Percentiles rank a stretch among this genome's conserved stretches.
Conservation (phyloP, 345 rosid genomes). For the Turnera subulata region DNA sequence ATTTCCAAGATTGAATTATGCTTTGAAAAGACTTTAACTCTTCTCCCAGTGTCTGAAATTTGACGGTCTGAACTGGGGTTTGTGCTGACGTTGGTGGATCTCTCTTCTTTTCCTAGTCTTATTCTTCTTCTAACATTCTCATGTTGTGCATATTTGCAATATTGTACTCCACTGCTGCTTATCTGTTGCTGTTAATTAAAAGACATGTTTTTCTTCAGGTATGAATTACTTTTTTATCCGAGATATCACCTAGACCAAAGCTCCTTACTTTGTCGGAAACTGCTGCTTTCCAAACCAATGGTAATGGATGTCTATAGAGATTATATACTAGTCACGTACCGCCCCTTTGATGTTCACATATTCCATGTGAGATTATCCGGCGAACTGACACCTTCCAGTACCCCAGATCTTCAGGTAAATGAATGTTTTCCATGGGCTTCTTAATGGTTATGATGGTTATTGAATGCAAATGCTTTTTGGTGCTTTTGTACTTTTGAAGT, state of each 20-base stretch:
- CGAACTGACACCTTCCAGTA: constrained; percentile 71
- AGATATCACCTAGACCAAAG: constrained; percentile 96
- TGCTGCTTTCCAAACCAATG: constrained; percentile 83
- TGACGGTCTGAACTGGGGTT: too few species aligned
- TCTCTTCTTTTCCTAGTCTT: too few species aligned
- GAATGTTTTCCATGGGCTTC: constrained; percentile 15
- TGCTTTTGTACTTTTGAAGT: constrained; percentile 13
- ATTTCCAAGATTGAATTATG: too few species aligned
- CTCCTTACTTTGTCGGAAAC: constrained; percentile 81
- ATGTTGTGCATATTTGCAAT: too few species aligned
- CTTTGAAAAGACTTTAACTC: too few species aligned
- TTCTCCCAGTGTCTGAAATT: too few species aligned
- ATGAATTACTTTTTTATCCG: constrained; percentile 94
- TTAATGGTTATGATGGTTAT: constrained; percentile 3
- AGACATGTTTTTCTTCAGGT: constrained; percentile 36
- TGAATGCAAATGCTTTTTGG: not conserved
- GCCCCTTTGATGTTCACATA: constrained; percentile 87
- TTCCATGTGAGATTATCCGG: constrained; percentile 71
- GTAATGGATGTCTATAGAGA: constrained; percentile 95
- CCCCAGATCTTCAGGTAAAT: constrained; percentile 82
- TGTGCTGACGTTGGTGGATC: too few species aligned
- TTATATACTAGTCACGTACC: constrained; percentile 80
- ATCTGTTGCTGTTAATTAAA: too few species aligned
- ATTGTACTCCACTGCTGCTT: too few species aligned
- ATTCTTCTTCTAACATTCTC: too few species aligned